phyloP scores from a whole-genome alignment of 1,284 basidiomycete species.

The Golubevia sp. region DNA sequence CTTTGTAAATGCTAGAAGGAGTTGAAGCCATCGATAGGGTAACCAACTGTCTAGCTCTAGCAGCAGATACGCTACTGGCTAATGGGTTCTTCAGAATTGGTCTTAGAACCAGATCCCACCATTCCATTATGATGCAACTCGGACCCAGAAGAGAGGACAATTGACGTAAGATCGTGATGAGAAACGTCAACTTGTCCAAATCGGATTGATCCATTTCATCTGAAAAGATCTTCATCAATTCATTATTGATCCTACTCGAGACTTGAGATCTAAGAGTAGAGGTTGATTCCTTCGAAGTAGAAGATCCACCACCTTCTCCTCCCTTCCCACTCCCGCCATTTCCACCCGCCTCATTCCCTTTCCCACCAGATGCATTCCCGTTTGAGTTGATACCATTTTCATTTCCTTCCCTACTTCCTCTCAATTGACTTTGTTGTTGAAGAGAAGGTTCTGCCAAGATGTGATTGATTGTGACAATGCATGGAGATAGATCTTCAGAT shows the following conservation, averaged over 20 bases:
- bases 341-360: no score
- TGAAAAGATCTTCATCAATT: constrained; percentile 22
- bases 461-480: no score
- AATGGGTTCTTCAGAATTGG: constrained; percentile 38
- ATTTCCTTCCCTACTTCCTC: no score
- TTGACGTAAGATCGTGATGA: constrained; percentile 34
- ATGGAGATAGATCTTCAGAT: no score
- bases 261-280: constrained; percentile 23
- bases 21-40: constrained; percentile 35
- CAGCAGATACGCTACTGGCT: constrained; percentile 23
- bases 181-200: constrained; percentile 17
- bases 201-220: constrained; percentile 27
- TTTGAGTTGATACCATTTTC: no score
- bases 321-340: no score
- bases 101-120: constrained; percentile 50
- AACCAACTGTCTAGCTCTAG: constrained; percentile 35
- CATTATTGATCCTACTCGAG: constrained; percentile 25
- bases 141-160: constrained; percentile 31
- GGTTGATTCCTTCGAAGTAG: no score
- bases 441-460: no score
- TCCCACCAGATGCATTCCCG: no score
- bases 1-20: constrained; percentile 34
- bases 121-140: constrained; percentile 31
- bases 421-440: no score
- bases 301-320: no score